Evolutionary conservation across 2,329 filamentous ascomycete species (phyloP), one percentile per base, ranked within the genome.

Genomic region (Diaporthe eres): DNA sequence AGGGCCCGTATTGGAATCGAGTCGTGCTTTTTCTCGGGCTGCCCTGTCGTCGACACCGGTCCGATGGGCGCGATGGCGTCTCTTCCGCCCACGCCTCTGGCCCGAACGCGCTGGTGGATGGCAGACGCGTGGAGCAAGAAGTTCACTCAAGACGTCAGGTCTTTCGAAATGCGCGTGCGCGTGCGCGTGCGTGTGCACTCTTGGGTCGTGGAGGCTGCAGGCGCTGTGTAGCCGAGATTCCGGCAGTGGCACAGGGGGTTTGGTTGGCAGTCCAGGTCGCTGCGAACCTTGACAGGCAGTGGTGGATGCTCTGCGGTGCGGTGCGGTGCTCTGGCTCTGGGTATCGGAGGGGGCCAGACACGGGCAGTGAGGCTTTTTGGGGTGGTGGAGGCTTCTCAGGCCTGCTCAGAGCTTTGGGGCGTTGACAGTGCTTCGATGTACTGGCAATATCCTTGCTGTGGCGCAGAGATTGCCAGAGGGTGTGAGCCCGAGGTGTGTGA

Each of bases 371-470:
- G 63, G 63, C 44, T 51, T 37, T 68, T 51, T 51, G 65, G 65
- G 47, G 47, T 49, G 63, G 60, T 65, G 60, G 60, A 53, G 49
- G 65, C 65, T 68, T 25, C 65, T 68, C 13, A 9, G 47, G 65
- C 47, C n/a, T 51, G 6, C 37, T 34, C 19, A 17, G 17, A 44
- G 25, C 15, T 42, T 39, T 42, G 49, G 39, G 51, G 55, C 55
- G 44, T 39, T 47, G 55, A 51, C 55, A 63, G 70, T 49, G 58
- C 55, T 72, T 12, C 39, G 71, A 28, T 53, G n/a, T 70, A 42
- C 51, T 57, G 60, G 73, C 73, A 75, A 61, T 49, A 77, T 74
- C 74, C 76, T 70, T 77, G 76, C 34, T 28, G 37, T 63, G 55
- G 37, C 55, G 70, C 63, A 67, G 47, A 74, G 60, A 44, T 51